Base-by-base conservation (phyloP, 2,329 filamentous ascomycete species). In the Hymenoscyphus fructigenus region DNA sequence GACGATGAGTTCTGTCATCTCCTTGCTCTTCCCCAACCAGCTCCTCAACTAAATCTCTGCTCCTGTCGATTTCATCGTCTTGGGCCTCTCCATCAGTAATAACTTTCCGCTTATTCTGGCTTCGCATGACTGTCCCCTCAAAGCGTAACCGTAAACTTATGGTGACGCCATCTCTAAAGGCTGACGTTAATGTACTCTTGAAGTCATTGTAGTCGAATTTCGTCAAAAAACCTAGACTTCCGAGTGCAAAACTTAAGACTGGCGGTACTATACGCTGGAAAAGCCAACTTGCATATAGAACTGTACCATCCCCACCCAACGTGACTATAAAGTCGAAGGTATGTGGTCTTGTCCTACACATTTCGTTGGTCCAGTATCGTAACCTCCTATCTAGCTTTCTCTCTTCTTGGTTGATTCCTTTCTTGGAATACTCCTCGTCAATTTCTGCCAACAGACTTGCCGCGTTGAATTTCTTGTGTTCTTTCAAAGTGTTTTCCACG, bases 241-340 rank as follows among this genome's bases (percentile, higher is more conserved):
- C 95, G 10, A 98, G 81, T 0, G 93, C 87, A 76, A 99, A 98
- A 67, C 92, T 94, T 67, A 99, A 81, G 0, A 97, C 92, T 0
- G 95, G 95, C 5, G 95, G 95, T 0, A 98, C 94, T 57, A 98
- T 91, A 53, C 91, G 88, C 79, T 99, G 95, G 76, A 99, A 99
- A 1, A 99, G 83, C 93, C 94, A 98, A 74, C 92, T 96, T 3
- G 94, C 91, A 75, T 97, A 98, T 12, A 99, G 82, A 6, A 99
- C 94, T 0, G 95, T 99, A n/a, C 95, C 95, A 75, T 99, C 95
- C 14, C 95, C 95, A 59, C 93, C 93, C 2, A 97, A 84, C 0
- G 94, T 96, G 57, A 99, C 87, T 60, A 96, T 89, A 74, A 99
- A 96, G 78, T 99, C 95, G 75, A 98, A 97, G 0, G 87, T 90